Evolutionary conservation across 176 grass and related monocot genomes (phyloP), one percentile per base, ranked within the genome.

Genomic region (Musa itinerans): DNA sequence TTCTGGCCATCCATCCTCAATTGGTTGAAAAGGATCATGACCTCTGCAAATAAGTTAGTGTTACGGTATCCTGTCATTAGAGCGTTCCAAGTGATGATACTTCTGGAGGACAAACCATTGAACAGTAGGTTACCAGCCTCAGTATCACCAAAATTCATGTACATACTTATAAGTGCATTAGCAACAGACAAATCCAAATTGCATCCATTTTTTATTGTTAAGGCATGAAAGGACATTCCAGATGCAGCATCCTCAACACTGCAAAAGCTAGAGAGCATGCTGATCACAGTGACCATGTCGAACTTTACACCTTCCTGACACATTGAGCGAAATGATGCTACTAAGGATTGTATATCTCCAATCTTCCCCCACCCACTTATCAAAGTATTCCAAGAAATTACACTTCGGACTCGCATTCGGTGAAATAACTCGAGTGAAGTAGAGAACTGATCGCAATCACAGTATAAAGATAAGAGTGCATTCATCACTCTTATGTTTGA

Each of bases 371-470:
- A 86, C 66, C 83, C 78, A 57, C 81, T 86, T 86, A 92, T 88
- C 68, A 92, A 81, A 58, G 86, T 88, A 82, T 92, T 92, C 89
- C 89, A 92, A 70, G 89, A 92, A 76, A 92, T 83, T 61, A 86
- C 71, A 26, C 25, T 70, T 3, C 62, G 27, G 5, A 54, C n/a
- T 79, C 74, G 53, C 81, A 88, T 84, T 50, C 50, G 78, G 48
- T 82, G 59, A 65, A 92, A 92, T 69, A 92, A 86, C 52, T 76
- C 81, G 3, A 59, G 78, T 26, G 83, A 86, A 71, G 26, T 69
- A 73, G 86, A 84, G 68, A 88, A 53, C 24, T 82, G 72, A 63
- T 76, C 25, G 9, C 89, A 88, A 65, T 84, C 79, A 6, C 52
- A 29, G 48, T 88, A 92, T 62, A 92, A 83, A 77, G 83, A 75